Percentiles rank a stretch among this genome's conserved stretches.
Evolutionary conservation across 2,329 filamentous ascomycete genomes (phyloP).

Genomic region (Periconia sp.): DNA sequence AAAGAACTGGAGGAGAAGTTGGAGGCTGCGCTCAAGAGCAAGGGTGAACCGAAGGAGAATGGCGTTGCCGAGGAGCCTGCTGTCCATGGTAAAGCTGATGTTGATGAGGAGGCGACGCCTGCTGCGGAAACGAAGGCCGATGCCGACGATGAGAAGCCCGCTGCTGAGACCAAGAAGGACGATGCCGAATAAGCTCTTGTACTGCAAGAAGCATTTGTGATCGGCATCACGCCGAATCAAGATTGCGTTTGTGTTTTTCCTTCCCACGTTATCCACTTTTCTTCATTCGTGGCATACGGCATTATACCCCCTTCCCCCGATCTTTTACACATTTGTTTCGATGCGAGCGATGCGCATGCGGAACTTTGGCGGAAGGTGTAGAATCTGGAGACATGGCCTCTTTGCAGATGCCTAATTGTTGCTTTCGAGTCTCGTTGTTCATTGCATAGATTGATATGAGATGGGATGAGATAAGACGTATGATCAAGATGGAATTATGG

Average conservation of each 20-base stretch:
- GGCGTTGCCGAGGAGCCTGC: conserved; percentile 8
- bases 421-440: no score
- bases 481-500: conserved; percentile 1
- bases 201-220: not conserved
- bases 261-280: conserved; percentile 2
- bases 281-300: conserved; percentile 6
- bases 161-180: not conserved
- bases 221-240: not conserved
- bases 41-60: conserved; percentile 10
- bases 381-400: not conserved
- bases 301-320: conserved; percentile 16
- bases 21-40: conserved; percentile 12
- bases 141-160: not conserved
- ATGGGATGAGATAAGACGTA: conserved; percentile 4
- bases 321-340: conserved; percentile 2
- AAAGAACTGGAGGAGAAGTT: conserved; percentile 17
- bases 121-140: not conserved
- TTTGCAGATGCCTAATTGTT: not conserved
- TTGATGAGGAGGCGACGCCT: conserved; percentile 1
- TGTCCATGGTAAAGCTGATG: not conserved
- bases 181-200: not conserved
- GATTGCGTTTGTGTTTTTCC: conserved; percentile 6
- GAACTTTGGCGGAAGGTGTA: conserved; percentile 1
- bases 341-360: conserved; percentile 6
- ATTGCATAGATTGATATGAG: conserved; percentile 1